These are phyloP conservation scores for Acorus gramineus DNA, from an alignment of 106 monocot species.

Conservation along the genomic window DNA sequence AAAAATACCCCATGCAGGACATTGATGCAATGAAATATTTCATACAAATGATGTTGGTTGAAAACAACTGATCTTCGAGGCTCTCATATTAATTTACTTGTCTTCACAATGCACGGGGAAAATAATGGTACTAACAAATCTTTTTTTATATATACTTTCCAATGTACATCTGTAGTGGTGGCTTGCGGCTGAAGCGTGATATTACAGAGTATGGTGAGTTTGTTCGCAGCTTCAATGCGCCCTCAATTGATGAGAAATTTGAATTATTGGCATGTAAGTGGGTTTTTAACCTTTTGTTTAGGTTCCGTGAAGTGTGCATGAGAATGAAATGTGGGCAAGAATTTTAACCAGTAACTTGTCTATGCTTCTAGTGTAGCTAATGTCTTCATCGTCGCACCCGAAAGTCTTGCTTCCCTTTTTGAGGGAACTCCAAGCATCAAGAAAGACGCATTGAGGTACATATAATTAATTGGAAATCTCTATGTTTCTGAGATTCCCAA, in stretches of 20 bases:
- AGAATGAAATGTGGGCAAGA: neutral
- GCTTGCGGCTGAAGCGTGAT: conserved; percentile 89
- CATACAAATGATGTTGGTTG: too few species aligned
- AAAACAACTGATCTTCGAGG: too few species aligned
- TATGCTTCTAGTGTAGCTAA: conserved; percentile 69
- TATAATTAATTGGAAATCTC: neutral
- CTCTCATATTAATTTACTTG: too few species aligned
- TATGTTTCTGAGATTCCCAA: too few species aligned
- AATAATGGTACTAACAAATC: too few species aligned
- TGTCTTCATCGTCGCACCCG: conserved; percentile 97
- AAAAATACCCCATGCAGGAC: too few species aligned
- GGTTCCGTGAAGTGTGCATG: neutral
- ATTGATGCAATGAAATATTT: too few species aligned
- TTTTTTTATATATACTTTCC: neutral
- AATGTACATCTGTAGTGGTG: conserved; percentile 56
- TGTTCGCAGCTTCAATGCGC: conserved; percentile 91
- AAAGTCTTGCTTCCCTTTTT: conserved; percentile 89
- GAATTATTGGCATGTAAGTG: conserved; percentile 90
- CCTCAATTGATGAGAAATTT: conserved; percentile 93
- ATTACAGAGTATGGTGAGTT: conserved; percentile 98
- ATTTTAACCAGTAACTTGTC: neutral
- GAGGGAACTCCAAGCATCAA: conserved; percentile 90
- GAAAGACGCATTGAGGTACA: conserved; percentile 81
- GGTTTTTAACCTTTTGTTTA: neutral
- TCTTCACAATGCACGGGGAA: too few species aligned